A percentile compares a stretch with the other conserved stretches of the same genome.
Evolutionary conservation across 2,329 filamentous ascomycete species (phyloP).

Genomic region (Epichloe hybrida): DNA sequence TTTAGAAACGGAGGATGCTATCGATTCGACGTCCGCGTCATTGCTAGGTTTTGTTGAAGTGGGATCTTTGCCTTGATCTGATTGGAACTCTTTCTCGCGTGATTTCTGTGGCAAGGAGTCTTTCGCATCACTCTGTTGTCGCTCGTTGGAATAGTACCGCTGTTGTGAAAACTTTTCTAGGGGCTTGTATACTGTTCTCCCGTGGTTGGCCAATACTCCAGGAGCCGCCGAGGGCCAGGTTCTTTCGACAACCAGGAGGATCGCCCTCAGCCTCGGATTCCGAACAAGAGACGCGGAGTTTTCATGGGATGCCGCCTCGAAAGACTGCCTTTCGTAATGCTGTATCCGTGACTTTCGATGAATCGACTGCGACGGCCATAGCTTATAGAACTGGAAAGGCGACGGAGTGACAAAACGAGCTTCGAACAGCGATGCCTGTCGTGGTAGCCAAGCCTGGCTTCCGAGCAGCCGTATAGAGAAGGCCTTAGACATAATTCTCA

Average conservation of each 20-base stretch:
- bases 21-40: conserved; percentile 22
- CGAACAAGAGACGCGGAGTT: neutral
- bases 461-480: conserved; percentile 22
- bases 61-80: neutral
- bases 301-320: neutral
- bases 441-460: conserved; percentile 20
- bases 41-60: conserved; percentile 4
- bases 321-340: neutral
- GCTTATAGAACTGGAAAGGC: neutral
- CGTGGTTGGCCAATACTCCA: neutral
- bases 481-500: conserved; percentile 28
- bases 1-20: conserved; percentile 40
- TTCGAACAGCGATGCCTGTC: conserved; percentile 9
- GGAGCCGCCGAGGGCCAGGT: neutral
- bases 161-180: neutral
- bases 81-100: neutral
- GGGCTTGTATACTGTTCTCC: neutral
- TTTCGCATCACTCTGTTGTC: neutral
- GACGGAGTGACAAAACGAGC: conserved; percentile 1
- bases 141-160: neutral
- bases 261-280: neutral
- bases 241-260: neutral
- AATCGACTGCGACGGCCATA: conserved; percentile 1
- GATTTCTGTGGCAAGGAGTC: neutral
- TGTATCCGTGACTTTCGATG: neutral